Conservation (phyloP, 345 rosid species). For the Moricandia moricandioides region DNA sequence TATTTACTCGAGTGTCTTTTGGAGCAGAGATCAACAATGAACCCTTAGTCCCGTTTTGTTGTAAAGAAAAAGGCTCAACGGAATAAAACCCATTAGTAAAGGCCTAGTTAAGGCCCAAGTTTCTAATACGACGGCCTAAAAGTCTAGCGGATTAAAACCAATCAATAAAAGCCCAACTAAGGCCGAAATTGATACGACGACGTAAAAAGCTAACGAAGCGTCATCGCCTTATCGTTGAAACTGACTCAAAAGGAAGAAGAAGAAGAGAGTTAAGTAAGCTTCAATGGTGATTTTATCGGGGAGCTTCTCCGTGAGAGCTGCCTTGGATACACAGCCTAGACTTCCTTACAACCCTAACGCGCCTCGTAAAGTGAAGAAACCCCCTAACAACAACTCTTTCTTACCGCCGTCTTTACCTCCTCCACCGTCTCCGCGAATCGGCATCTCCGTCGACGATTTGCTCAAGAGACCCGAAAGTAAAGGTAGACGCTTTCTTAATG, state of each 20-base stretch:
- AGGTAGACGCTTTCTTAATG: conserved; percentile 37
- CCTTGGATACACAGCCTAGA: conserved; percentile 69
- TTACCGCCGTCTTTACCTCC: conserved; percentile 30
- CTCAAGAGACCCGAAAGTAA: conserved; percentile 55
- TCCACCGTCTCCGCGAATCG: conserved; percentile 35
- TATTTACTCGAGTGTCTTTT: too few relatives aligned
- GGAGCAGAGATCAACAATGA: too few relatives aligned
- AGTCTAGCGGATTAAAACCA: too few relatives aligned
- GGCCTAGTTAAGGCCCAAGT: neutral
- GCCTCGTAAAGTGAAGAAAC: conserved; percentile 55
- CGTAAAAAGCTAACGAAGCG: neutral
- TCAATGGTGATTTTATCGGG: conserved; percentile 38
- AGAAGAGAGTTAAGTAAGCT: neutral
- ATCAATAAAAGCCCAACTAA: neutral
- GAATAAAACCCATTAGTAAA: neutral
- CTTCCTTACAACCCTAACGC: conserved; percentile 80
- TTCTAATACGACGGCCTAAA: neutral
- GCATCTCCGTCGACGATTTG: conserved; percentile 52
- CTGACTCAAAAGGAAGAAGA: neutral
- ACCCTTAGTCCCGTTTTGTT: too few relatives aligned
- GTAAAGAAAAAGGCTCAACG: neutral
- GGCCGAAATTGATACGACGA: neutral
- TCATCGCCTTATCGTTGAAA: conserved; percentile 25
- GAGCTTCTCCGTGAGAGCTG: conserved; percentile 49
- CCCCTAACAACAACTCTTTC: conserved; percentile 26